Evolutionary conservation across 805 yeast genomes (phyloP).

Genomic region (Suhomyces sp.): DNA sequence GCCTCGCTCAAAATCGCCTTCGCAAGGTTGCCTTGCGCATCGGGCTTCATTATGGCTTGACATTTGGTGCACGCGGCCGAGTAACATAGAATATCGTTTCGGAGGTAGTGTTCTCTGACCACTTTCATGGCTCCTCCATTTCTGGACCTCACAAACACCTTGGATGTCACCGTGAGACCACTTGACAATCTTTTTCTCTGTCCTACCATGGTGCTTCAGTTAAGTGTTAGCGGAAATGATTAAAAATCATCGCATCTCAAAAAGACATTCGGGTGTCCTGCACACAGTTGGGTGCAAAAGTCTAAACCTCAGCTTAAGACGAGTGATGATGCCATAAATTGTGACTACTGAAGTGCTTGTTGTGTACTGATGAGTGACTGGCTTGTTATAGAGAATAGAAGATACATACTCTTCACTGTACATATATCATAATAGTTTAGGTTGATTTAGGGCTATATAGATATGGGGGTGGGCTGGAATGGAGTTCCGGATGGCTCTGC

Average conservation of each 20-base stretch:
- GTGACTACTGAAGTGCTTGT: too few species aligned
- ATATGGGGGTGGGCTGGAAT: neutral
- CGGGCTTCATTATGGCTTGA: slow-evolving; percentile 49
- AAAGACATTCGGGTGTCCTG: neutral
- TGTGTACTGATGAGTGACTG: too few species aligned
- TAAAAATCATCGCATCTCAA: slow-evolving; percentile 6
- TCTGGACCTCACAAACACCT: slow-evolving; percentile 88
- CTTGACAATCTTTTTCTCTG: slow-evolving; percentile 36
- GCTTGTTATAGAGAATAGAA: too few species aligned
- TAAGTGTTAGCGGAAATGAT: too few species aligned
- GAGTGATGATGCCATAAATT: too few species aligned
- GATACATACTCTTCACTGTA: too few species aligned
- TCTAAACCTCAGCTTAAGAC: too few species aligned
- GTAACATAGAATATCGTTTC: slow-evolving; percentile 90
- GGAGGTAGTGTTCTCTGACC: slow-evolving; percentile 89
- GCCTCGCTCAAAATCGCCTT: slow-evolving; percentile 60
- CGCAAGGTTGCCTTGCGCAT: slow-evolving; percentile 66
- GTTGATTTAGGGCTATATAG: neutral
- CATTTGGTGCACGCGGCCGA: slow-evolving; percentile 70
- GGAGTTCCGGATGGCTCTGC: neutral
- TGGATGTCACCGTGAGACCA: slow-evolving; percentile 66
- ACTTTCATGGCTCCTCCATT: slow-evolving; percentile 88
- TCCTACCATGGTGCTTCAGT: too few species aligned
- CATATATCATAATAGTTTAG: too few species aligned
- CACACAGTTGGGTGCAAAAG: neutral